Evolutionary conservation across 1,139 yeast species (phyloP), one percentile per base, ranked within the genome.

Genomic region (Protomyces inouyei): DNA sequence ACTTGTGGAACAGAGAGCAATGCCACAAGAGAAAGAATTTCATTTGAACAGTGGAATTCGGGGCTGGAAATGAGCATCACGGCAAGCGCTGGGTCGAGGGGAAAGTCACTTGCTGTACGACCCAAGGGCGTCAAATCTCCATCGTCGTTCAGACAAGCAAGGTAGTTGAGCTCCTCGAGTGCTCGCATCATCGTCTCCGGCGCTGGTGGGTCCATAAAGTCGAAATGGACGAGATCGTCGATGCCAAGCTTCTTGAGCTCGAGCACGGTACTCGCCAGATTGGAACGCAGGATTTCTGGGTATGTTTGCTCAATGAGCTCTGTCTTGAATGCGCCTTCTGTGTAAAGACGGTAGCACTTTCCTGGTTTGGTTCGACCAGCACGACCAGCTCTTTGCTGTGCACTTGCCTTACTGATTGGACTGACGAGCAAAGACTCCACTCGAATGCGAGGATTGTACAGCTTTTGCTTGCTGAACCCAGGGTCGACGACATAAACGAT

Each of bases 101-200:
- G 98, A 81, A 93, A 93, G 70, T 88, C 88, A 1, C 97, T 89
- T 0, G 97, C 95, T 71, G 86, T 76, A 71, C 97, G 82, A 65
- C 98, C 98, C 67, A 93, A 79, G 0, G 93, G 82, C 0, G 98
- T 93, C 71, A 93, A 79, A 66, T 87, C 87, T 67, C 98, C 98
- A 60, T 90, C 95, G 73, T 93, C 97, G 69, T 91, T 90, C 66
- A 93, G 81, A 78, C 98, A 93, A 35, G 86, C 86, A 68, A 93
- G 80, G 74, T 90, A 93, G 73, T 93, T 92, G 73, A 93, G 82
- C 76, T 93, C 98, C 76, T 93, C 98, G 70, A 93, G 79, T 0
- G 98, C 98, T 75, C 98, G 83, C 98, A 93, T 92, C 98, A 93
- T 93, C 8, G 98, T 93, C 76, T 93, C 98, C 3, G 98, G 98